Base-by-base conservation (phyloP, 2,329 filamentous ascomycete genomes). In the Ceratocystis colombiana region DNA sequence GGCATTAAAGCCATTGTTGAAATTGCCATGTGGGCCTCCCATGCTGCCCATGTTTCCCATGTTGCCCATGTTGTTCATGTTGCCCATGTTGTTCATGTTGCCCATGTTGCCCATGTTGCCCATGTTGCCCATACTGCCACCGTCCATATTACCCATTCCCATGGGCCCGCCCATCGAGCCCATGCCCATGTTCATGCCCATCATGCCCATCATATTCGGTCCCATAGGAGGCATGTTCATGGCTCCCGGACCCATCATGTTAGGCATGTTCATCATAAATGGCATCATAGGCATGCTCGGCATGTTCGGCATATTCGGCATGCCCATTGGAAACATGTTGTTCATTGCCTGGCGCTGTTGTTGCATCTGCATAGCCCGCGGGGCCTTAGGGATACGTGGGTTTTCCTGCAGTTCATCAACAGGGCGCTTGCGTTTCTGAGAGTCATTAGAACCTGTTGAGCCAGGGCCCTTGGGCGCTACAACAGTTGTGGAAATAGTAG, bases 321-420 rank as follows among this genome's bases (percentile, higher is more conserved):
- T 76, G 66, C 71, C 72, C 71, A 76, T 76, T 66, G 72, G 72
- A 48, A 67, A 67, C 76, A 81, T 81, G 64, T 74, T 75, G 70
- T 77, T 76, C 75, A 75, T 74, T 62, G 73, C 73, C 65, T 75
- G 76, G 71, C 79, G 78, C 72, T 74, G 76, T 66, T 80, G 79
- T 62, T 80, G 80, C 73, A 76, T 80, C 70, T 82, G 83, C 84
- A 85, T 88, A 46, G 82, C 84, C 73, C 84, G 85, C 1, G 84
- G 85, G 0, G 79, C 84, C 71, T 86, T 87, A 62, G 59, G 84
- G 83, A 50, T 86, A 83, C 72, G 82, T 83, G 50, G 83, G 70
- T 87, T 86, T 71, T 86, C 84, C 5, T 82, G 77, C 41, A 80
- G 80, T 64, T 91, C 87, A 45, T 93, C 90, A 15, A 91, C 90